Percentiles rank a stretch among this genome's conserved stretches.
Conservation (phyloP, 805 yeast genomes). For the Saturnispora silvae region DNA sequence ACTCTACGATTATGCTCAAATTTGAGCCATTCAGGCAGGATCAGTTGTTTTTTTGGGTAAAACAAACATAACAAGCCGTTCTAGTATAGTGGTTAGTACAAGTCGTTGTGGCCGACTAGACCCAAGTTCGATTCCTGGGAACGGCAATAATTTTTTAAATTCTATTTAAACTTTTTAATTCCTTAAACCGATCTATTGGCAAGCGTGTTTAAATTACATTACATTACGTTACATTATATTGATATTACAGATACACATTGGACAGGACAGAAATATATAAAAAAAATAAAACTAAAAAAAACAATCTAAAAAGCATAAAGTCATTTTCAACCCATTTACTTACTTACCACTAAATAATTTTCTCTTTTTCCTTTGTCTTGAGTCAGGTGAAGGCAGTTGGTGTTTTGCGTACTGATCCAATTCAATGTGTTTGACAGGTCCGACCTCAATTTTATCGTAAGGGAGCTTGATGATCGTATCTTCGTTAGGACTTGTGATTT, state of each 20-base stretch:
- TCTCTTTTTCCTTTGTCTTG: neutral
- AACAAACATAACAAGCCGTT: slow-evolving; percentile 12
- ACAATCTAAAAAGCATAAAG: neutral
- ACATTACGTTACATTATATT: too few species aligned
- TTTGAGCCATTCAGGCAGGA: too few species aligned
- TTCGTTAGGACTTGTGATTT: neutral
- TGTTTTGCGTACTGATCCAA: slow-evolving; percentile 11
- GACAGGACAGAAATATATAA: too few species aligned
- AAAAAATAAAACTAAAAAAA: too few species aligned
- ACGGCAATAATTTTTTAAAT: slow-evolving; percentile 13
- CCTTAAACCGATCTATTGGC: neutral
- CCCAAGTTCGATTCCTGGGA: slow-evolving; percentile 22
- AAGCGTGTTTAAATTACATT: too few species aligned
- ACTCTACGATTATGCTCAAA: too few species aligned
- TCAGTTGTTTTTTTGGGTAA: too few species aligned
- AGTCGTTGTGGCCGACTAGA: slow-evolving; percentile 20
- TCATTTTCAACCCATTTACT: too few species aligned
- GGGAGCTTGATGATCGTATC: too few species aligned
- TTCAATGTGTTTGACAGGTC: slow-evolving; percentile 46
- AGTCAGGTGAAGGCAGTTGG: slow-evolving; percentile 5
- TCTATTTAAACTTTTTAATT: neutral
- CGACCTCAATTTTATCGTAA: too few species aligned
- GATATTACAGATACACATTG: too few species aligned
- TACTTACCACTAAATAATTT: too few species aligned
- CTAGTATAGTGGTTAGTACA: slow-evolving; percentile 21